These are phyloP conservation scores for Podospora anserina DNA, from an alignment of 495 filamentous ascomycete species.

Conservation along the genomic window DNA sequence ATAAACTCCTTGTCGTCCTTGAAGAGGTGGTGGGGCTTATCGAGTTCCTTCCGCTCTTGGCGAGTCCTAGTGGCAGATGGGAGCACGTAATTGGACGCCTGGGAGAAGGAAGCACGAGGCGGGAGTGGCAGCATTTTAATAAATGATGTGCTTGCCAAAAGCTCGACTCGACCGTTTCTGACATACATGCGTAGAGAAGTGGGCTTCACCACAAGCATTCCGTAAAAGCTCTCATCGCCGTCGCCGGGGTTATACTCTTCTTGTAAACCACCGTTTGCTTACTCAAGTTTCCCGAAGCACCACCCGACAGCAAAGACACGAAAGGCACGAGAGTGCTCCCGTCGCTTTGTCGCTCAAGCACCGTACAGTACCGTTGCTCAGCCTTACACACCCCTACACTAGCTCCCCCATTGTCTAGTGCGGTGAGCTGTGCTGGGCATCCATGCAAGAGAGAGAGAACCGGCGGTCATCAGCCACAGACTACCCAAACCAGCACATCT, in stretches of 20 bases:
- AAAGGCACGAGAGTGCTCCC: not conserved
- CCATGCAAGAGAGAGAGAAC: constrained; percentile 10
- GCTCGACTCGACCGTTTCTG: not conserved
- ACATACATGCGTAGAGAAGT: not conserved
- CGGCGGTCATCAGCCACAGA: constrained; percentile 24
- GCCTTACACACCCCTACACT: constrained; percentile 26
- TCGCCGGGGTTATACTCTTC: not conserved
- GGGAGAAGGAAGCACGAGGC: not conserved
- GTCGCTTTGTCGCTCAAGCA: not conserved
- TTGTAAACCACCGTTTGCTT: not conserved
- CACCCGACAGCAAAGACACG: not conserved
- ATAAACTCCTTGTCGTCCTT: not conserved
- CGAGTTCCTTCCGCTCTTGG: constrained; percentile 1
- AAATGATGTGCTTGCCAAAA: not conserved
- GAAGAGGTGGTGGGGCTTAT: constrained; percentile 2
- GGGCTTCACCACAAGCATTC: not conserved
- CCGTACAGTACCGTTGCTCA: constrained; percentile 14
- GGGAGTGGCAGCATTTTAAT: not conserved
- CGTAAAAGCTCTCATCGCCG: not conserved
- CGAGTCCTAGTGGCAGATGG: not conserved
- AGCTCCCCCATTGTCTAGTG: constrained; percentile 20
- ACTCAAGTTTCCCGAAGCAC: not conserved
- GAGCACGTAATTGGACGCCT: constrained; percentile 6
- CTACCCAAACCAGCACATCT: not conserved
- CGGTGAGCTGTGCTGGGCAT: constrained; percentile 19